A percentile compares a stretch with the other conserved stretches of the same genome.
Conservation (phyloP, 106 monocot genomes). For the Ottelia alismoides region DNA sequence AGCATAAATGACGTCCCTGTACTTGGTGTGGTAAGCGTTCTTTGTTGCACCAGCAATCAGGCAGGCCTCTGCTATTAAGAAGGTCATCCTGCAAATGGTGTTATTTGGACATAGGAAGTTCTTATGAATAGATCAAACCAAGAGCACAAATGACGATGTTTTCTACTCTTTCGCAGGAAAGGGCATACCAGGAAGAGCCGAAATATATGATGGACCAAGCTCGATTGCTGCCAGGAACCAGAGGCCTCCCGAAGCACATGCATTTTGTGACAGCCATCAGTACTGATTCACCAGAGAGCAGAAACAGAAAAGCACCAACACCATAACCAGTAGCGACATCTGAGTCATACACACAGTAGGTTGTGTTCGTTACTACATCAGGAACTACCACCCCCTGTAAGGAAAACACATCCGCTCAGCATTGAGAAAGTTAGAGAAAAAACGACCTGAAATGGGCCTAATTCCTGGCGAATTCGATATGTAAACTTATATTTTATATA, state of each 20-base stretch:
- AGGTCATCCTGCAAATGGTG: slow-evolving; percentile 46
- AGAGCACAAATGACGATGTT: too few species aligned
- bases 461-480: too few species aligned
- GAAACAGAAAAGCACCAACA: slow-evolving; percentile 82
- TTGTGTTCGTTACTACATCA: slow-evolving; percentile 26
- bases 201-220: slow-evolving; percentile 99
- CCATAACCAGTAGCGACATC: slow-evolving; percentile 95
- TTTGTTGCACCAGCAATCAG: slow-evolving; percentile 85
- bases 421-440: background rate
- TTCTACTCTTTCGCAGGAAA: too few species aligned
- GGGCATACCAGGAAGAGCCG: slow-evolving; percentile 64
- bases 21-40: slow-evolving; percentile 97
- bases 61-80: slow-evolving; percentile 74
- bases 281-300: slow-evolving; percentile 53
- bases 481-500: too few species aligned
- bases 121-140: too few species aligned
- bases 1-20: slow-evolving; percentile 66
- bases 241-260: slow-evolving; percentile 88
- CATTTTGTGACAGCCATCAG: slow-evolving; percentile 88
- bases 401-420: background rate
- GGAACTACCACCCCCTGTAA: slow-evolving; percentile 50
- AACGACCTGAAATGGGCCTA: too few species aligned
- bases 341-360: slow-evolving; percentile 80
- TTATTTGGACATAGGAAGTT: background rate
- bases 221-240: slow-evolving; percentile 74